phyloP scores from a whole-genome alignment of 2,329 filamentous ascomycete species.

The Corinectria fuckeliana region DNA sequence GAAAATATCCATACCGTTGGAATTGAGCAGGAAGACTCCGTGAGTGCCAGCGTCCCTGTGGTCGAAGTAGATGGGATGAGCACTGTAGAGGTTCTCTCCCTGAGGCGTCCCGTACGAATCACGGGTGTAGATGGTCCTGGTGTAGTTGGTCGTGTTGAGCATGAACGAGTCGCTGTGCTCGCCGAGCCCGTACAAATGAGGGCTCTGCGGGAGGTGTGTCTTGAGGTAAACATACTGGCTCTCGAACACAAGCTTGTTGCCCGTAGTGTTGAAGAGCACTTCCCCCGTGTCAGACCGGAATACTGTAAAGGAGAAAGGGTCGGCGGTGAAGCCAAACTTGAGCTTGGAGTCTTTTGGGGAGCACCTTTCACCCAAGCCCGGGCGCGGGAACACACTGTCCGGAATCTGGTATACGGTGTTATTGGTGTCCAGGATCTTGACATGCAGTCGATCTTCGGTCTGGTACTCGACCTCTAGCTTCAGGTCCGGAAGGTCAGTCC shows the following conservation, averaged over 20 bases:
- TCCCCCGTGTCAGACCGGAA: constrained; percentile 47
- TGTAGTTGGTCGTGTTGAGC: constrained; percentile 67
- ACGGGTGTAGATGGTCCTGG: constrained; percentile 67
- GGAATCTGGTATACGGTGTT: constrained; percentile 78
- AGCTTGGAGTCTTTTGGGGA: constrained; percentile 49
- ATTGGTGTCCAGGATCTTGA: constrained; percentile 75
- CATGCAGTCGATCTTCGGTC: constrained; percentile 64
- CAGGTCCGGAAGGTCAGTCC: constrained; percentile 73
- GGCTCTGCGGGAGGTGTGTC: constrained; percentile 71
- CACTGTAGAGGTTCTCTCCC: constrained; percentile 73
- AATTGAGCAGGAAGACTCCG: constrained; percentile 74
- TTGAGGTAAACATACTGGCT: constrained; percentile 77
- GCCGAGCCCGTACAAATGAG: constrained; percentile 79
- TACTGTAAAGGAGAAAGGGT: constrained; percentile 73
- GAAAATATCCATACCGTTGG: constrained; percentile 79
- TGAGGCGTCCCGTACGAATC: constrained; percentile 66
- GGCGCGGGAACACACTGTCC: constrained; percentile 68
- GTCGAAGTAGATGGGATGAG: constrained; percentile 78
- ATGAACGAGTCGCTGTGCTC: constrained; percentile 77
- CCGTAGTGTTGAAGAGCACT: constrained; percentile 74
- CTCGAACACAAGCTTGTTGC: constrained; percentile 73
- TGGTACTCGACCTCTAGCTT: constrained; percentile 64
- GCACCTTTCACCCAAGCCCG: constrained; percentile 36
- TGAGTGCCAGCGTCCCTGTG: constrained; percentile 65
- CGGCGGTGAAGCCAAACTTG: constrained; percentile 49